These are phyloP conservation scores for Fusarium ambrosium DNA, from an alignment of 2,329 filamentous ascomycete genomes.

Conservation along the genomic window DNA sequence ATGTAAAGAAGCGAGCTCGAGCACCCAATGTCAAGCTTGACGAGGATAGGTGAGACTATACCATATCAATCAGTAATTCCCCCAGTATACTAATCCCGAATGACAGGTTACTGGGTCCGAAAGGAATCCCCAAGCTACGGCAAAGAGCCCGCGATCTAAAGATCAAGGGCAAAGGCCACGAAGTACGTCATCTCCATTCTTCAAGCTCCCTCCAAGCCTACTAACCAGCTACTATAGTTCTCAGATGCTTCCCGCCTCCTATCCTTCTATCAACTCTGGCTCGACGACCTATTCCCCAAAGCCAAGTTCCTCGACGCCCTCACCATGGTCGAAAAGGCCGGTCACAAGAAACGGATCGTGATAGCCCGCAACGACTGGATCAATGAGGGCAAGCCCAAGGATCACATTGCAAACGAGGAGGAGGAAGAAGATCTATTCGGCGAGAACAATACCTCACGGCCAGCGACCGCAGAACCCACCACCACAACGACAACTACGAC, in stretches of 20 bases:
- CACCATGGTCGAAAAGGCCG: constrained; percentile 91
- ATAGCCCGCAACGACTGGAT: constrained; percentile 86
- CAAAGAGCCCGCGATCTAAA: constrained; percentile 78
- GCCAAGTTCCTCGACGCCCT: constrained; percentile 94
- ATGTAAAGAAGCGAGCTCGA: constrained; percentile 80
- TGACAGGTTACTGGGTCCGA: constrained; percentile 80
- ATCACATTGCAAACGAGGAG: constrained; percentile 51
- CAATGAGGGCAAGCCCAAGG: constrained; percentile 75
- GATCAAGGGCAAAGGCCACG: constrained; percentile 94
- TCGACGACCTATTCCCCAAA: constrained; percentile 95
- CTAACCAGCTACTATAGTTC: constrained; percentile 68
- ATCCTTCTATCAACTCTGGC: constrained; percentile 95
- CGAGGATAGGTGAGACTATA: constrained; percentile 72
- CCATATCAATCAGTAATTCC: not conserved
- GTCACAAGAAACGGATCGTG: constrained; percentile 85
- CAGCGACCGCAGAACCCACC: constrained; percentile 43
- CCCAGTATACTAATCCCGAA: not conserved
- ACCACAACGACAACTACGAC: constrained; percentile 59
- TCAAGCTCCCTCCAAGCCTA: not conserved
- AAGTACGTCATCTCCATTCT: constrained; percentile 66
- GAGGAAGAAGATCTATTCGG: constrained; percentile 26
- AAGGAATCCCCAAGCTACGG: constrained; percentile 86
- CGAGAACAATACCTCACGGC: constrained; percentile 44
- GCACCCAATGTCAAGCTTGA: constrained; percentile 87
- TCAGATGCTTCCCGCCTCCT: constrained; percentile 85